Base-by-base conservation (phyloP, 768 basidiomycete genomes). In the Pulveroboletus sp. region DNA sequence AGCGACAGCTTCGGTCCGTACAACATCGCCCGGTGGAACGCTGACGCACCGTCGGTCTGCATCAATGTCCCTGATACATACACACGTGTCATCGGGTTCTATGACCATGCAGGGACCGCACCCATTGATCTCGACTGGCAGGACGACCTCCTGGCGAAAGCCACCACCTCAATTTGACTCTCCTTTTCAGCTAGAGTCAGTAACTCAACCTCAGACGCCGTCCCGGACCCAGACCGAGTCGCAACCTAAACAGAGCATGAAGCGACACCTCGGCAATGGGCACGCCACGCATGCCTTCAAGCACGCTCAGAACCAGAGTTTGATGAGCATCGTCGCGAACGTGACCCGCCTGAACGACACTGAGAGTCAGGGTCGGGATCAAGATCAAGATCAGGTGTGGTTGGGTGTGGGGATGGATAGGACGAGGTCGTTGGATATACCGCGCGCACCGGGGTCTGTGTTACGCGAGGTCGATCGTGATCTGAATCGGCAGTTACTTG, bases 241-340 rank as follows among this genome's bases (percentile, higher is more conserved):
- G 5, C 57, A 49, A 28, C 9, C 52, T 6, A 64, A 56, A 28
- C 47, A 41, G 8, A 30, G 21, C 7, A n/a, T 39, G 5, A 57
- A 28, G 47, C 45, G 39, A 9, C 38, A 42, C 0, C 15, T 42
- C 9, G 14, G 27, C 13, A 65, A 65, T 3, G 58, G 66, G 6
- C 59, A 46, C 9, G 36, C 46, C 17, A 13, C 35, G 8, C 51
- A 53, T 8, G 21, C n/a, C 5, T n/a, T 39, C 40, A 56, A 55
- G 15, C 50, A 43, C 14, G 39, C 14, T 3, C 50, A 46, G 8
- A 61, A 52, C 17, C 58, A 58, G 36, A 83, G 77, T 38, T 65
- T 86, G 61, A 82, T 87, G 83, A 81, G 78, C 57, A 81, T 88
- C 55, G 80, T 88, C 8, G 83, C 86, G 58, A 77, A 73, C 49